A percentile compares a stretch with the other conserved stretches of the same genome.
Conservation (phyloP, 768 basidiomycete species). For the Boletus rubescentipes region DNA sequence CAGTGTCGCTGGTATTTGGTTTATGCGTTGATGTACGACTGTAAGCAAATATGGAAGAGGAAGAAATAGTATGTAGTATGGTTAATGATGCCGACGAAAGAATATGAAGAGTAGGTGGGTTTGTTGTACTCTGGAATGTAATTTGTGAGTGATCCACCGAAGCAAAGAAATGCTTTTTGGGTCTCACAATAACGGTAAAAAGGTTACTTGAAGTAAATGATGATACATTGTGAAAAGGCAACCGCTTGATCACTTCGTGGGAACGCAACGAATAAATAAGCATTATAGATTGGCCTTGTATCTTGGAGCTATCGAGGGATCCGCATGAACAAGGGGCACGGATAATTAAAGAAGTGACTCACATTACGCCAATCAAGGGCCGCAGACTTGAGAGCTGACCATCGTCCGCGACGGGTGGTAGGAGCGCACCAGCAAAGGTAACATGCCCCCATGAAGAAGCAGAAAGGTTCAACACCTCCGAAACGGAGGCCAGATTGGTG, state of each 20-base stretch:
- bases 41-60: conserved; percentile 46
- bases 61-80: conserved; percentile 49
- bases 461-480: conserved; percentile 54
- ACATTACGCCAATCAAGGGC: conserved; percentile 38
- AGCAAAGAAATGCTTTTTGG: not conserved
- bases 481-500: conserved; percentile 47
- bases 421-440: conserved; percentile 43
- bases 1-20: conserved; percentile 37
- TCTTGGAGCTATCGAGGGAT: conserved; percentile 21
- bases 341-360: conserved; percentile 16
- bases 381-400: conserved; percentile 34
- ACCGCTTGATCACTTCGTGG: conserved; percentile 51
- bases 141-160: not conserved
- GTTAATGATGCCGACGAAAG: conserved; percentile 55
- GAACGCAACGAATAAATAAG: conserved; percentile 46
- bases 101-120: conserved; percentile 54
- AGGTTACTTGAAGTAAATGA: conserved; percentile 46
- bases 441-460: conserved; percentile 35
- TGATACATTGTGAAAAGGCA: conserved; percentile 42
- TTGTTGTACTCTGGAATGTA: conserved; percentile 51
- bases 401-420: conserved; percentile 25
- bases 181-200: conserved; percentile 60
- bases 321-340: conserved; percentile 1
- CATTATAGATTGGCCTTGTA: conserved; percentile 28
- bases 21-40: conserved; percentile 34